These are phyloP conservation scores for Oryza coarctata DNA, from an alignment of 176 grass and related monocot genomes.

Conservation along the genomic window DNA sequence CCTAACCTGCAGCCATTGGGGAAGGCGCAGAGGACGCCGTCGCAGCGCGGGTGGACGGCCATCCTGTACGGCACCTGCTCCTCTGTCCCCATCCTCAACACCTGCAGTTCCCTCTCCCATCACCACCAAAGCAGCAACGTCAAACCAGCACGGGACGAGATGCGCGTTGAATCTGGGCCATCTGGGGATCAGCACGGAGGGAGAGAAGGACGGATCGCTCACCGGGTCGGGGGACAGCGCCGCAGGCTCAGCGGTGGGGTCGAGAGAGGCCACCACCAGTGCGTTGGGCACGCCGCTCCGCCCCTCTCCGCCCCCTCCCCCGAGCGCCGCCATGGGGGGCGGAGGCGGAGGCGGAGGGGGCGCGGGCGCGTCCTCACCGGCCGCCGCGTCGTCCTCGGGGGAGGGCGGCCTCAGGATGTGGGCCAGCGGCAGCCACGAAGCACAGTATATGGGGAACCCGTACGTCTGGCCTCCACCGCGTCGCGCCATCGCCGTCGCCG, in stretches of 20 bases:
- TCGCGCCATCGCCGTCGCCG: constrained; percentile 25
- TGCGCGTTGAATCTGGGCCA: constrained; percentile 8
- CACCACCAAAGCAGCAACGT: background rate
- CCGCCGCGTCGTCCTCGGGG: background rate
- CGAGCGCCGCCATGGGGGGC: constrained; percentile 47
- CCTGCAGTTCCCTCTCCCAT: constrained; percentile 28
- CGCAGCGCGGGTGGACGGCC: constrained; percentile 75
- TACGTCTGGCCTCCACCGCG: constrained; percentile 63
- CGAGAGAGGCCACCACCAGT: constrained; percentile 58
- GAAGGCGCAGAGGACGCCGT: constrained; percentile 73
- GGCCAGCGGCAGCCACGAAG: constrained; percentile 68
- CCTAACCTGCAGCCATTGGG: constrained; percentile 84
- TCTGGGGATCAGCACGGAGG: background rate
- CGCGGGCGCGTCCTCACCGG: background rate
- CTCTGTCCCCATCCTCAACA: constrained; percentile 55
- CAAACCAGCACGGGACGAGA: constrained; percentile 12
- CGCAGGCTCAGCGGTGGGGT: background rate
- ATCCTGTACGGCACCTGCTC: constrained; percentile 84
- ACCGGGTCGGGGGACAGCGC: constrained; percentile 58
- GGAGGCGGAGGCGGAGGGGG: background rate
- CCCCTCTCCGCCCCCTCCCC: constrained; percentile 78
- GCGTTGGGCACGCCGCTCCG: constrained; percentile 82
- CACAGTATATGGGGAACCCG: constrained; percentile 93
- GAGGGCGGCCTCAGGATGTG: constrained; percentile 50
- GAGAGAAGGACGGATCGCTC: constrained; percentile 18